Evolutionary conservation across 2,329 filamentous ascomycete genomes (phyloP).

Genomic region (Arthrobotrys musiformis): DNA sequence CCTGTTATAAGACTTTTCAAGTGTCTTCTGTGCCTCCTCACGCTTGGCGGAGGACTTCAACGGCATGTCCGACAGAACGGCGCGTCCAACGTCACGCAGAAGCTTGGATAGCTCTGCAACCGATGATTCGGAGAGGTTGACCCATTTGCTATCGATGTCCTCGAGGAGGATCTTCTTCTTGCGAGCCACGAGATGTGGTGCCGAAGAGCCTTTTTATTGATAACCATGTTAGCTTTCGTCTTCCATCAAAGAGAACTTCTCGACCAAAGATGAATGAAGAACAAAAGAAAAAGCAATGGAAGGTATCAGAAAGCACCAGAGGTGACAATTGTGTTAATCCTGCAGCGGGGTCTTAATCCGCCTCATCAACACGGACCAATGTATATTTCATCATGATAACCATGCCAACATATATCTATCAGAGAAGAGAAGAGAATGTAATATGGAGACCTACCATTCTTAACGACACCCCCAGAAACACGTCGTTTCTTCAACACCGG

Average conservation of each 20-base stretch:
- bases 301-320: constrained; percentile 53
- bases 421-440: neutral
- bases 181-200: constrained; percentile 36
- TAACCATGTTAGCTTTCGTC: constrained; percentile 17
- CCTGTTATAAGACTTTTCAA: constrained; percentile 53
- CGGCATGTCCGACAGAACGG: constrained; percentile 43
- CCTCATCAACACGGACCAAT: constrained; percentile 57
- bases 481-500: constrained; percentile 16
- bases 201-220: constrained; percentile 40
- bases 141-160: constrained; percentile 56
- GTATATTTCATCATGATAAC: constrained; percentile 54
- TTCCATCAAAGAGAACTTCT: neutral
- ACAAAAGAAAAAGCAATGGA: neutral
- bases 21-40: constrained; percentile 57
- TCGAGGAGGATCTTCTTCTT: constrained; percentile 49
- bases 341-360: constrained; percentile 56
- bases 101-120: constrained; percentile 46
- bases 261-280: neutral
- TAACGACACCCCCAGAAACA: constrained; percentile 23
- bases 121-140: constrained; percentile 47
- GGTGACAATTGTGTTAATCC: constrained; percentile 54
- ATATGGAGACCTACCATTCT: constrained; percentile 16
- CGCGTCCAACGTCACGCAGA: constrained; percentile 45
- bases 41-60: constrained; percentile 47
- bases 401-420: too few relatives aligned